Evolutionary conservation across 2,329 filamentous ascomycete species (phyloP).

Genomic region (Exophiala lecanii-corni): DNA sequence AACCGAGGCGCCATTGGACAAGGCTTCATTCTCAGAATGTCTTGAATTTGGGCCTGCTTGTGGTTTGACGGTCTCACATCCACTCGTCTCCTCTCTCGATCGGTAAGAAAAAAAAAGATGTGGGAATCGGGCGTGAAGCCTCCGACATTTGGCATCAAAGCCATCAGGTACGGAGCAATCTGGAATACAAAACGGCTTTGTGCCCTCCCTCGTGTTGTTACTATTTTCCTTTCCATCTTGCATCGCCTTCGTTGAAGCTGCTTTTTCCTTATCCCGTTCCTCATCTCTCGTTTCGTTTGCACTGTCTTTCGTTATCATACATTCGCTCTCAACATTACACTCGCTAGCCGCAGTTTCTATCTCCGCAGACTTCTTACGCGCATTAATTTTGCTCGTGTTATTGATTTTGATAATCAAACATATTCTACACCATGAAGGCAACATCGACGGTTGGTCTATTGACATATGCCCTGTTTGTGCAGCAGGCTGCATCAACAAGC

Average conservation of each 20-base stretch:
- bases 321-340: conserved; percentile 13
- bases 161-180: too few relatives aligned
- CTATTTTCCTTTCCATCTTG: too few relatives aligned
- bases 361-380: too few relatives aligned
- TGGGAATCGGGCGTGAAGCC: too few relatives aligned
- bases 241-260: too few relatives aligned
- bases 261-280: conserved; percentile 1
- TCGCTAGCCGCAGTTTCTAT: not conserved
- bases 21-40: conserved; percentile 19
- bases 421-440: conserved; percentile 22
- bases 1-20: conserved; percentile 7
- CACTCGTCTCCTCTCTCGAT: not conserved
- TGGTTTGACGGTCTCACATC: conserved; percentile 1
- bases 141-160: too few relatives aligned
- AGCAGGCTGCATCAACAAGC: conserved; percentile 42
- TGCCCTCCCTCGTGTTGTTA: too few relatives aligned
- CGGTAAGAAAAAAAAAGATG: too few relatives aligned
- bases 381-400: not conserved
- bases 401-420: conserved; percentile 5
- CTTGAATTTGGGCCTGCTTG: conserved; percentile 13
- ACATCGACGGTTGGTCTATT: conserved; percentile 34
- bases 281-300: conserved; percentile 18
- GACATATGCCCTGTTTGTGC: conserved; percentile 42
- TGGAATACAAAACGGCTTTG: too few relatives aligned
- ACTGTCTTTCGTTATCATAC: conserved; percentile 30